Base-by-base conservation (phyloP, 768 basidiomycete genomes). In the Porpolomopsis calyptriformis region DNA sequence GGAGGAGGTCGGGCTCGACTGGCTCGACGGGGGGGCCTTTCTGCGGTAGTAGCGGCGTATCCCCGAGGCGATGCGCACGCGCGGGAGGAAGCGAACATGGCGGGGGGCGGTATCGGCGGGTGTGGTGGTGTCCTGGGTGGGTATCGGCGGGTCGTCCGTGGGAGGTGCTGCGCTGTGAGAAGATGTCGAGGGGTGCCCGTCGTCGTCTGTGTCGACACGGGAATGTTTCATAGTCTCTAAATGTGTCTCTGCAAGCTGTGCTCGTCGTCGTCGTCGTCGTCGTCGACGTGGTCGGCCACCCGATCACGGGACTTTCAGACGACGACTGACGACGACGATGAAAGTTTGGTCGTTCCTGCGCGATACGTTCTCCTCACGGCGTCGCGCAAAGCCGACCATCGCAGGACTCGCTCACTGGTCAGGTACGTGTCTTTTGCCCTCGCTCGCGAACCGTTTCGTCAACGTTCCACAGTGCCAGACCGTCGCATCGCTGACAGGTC, bases 41-140 rank as follows among this genome's bases (percentile, higher is more conserved):
- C 24, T 25, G 9, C 42, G 36, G 18, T 68, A 68, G 52, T 70
- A 69, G 24, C 68, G 71, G 40, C 71, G 71, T 26, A 85, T 55
- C 16, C 84, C 85, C 10, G 81, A 82, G 2, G 82, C 75, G 51
- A 87, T 87, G 53, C 85, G 79, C 29, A 87, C 85, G 37, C 85
- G 76, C 45, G 83, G 78, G 47, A 76, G 74, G 60, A 87, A 87
- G 46, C 73, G 81, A 2, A 86, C 80, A 27, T 62, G 65, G 16
- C 46, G 29, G 7, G 7, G 29, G 29, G n/a, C n/a, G n/a, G 29
- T 31, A 7, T 31, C 7, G 7, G 29, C 14, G 29, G 29, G 29
- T 14, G 29, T 7, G 14, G 14, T 7, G 7, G 29, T 7, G 14
- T 14, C 29, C 7, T 31, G 7, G 29, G 7, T 7, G 29, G 29